Evolutionary conservation across 2,329 filamentous ascomycete genomes (phyloP).

Genomic region (Cladosporium sp.): DNA sequence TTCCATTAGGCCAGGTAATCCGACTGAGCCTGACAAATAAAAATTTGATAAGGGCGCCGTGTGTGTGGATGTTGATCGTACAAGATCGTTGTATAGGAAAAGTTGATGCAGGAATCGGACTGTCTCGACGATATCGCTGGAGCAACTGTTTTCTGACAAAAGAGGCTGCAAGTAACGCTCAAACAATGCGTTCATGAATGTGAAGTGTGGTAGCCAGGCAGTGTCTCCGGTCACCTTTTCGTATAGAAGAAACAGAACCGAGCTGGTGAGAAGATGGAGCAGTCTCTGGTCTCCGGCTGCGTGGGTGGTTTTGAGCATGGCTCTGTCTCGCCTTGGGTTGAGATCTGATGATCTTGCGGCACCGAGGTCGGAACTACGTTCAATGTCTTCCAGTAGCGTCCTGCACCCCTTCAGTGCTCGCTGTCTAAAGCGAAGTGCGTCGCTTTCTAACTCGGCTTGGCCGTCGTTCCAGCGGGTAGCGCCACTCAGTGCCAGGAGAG

Average conservation of each 20-base stretch:
- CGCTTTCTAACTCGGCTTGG: slow-evolving; percentile 24
- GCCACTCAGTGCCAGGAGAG: slow-evolving; percentile 14
- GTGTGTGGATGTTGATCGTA: background rate
- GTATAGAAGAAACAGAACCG: background rate
- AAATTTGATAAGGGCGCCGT: background rate
- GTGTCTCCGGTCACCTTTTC: background rate
- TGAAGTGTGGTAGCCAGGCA: background rate
- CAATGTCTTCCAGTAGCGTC: background rate
- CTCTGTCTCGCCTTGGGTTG: too few species aligned
- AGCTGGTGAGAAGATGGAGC: background rate
- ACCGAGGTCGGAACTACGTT: background rate
- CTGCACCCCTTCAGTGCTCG: background rate
- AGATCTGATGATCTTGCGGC: background rate
- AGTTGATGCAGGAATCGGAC: background rate
- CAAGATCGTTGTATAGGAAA: background rate
- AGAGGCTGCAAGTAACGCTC: background rate
- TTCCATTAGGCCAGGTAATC: background rate
- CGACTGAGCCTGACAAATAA: background rate
- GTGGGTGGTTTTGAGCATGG: background rate
- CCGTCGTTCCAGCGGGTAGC: slow-evolving; percentile 22
- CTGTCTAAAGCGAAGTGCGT: slow-evolving; percentile 14
- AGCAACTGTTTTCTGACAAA: background rate
- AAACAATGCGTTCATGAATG: background rate
- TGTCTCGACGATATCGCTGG: background rate
- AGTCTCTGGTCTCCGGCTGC: background rate